Evolutionary conservation across 352 stramenopile species (phyloP), one percentile per base, ranked within the genome.

Genomic region (Plasmopara viticola): DNA sequence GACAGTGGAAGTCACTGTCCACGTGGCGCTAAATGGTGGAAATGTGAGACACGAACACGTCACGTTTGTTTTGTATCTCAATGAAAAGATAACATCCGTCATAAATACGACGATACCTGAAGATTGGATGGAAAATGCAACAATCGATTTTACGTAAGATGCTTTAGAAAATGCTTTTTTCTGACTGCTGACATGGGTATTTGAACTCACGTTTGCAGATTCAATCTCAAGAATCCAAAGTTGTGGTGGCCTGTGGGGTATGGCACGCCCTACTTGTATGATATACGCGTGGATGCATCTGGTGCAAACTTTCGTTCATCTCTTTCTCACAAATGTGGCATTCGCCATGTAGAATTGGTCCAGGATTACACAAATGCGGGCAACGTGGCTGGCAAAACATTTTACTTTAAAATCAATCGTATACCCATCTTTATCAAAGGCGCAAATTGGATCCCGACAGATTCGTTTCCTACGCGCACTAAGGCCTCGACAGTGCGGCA

Each of bases 171-270:
- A 18, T 33, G 33, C 18, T n/a, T 43, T 5, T 37, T 28, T 42
- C 15, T 13, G 8, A 42, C 9, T 41, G 4, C 35, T 60, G 53
- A 60, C 20, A 31, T 40, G 48, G 10, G 40, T 53, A 43, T 57
- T 28, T n/a, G 17, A 20, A 12, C 50, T 44, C 20, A 25, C 20
- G 20, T 37, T 10, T 62, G 45, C 35, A 84, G 71, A 15, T 70
- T 69, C 52, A 55, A 46, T 17, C 38, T 88, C 17, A 46, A 70
- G 13, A 68, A 72, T 34, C 78, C 80, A 1, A 78, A 44, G 8
- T 53, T 93, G 44, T 93, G 82, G 82, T 93, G 82, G 82, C 78
- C 80, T 38, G 54, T 51, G 30, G 78, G 80, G 1, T 79, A 87
- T 44, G 82, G 80, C 8, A 48, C 74, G 6, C 56, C 79, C 20